Percentiles rank a stretch among this genome's conserved stretches.
These are phyloP conservation scores for Suillus luteus DNA, from an alignment of 768 basidiomycete species.

Conservation along the genomic window DNA sequence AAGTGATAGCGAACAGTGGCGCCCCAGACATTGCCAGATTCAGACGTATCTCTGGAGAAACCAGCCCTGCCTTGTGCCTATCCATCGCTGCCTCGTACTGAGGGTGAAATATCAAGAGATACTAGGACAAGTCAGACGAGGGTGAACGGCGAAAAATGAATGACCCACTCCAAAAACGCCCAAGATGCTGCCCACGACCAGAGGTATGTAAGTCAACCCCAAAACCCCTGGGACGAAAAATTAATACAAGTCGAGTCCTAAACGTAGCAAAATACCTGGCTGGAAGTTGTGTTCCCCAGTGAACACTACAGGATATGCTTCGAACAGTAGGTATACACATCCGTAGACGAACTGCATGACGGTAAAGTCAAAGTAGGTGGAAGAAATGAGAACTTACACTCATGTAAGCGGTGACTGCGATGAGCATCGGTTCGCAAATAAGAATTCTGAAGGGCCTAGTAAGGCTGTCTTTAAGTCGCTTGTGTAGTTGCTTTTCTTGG, in stretches of 20 bases:
- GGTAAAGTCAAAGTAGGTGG: not conserved
- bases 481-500: not conserved
- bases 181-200: not conserved
- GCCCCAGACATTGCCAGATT: not conserved
- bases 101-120: constrained; percentile 2
- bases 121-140: not conserved
- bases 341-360: constrained; percentile 62
- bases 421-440: not conserved
- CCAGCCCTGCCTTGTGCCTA: not conserved
- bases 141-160: not conserved
- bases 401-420: constrained; percentile 1
- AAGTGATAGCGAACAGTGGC: not conserved
- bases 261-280: constrained; percentile 42
- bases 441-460: not conserved
- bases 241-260: not conserved
- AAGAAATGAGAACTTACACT: not conserved
- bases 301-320: constrained; percentile 64
- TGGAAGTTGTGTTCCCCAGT: constrained; percentile 52
- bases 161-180: constrained; percentile 1
- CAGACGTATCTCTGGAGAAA: constrained; percentile 1
- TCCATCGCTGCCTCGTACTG: not conserved
- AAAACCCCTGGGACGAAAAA: not conserved
- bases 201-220: not conserved
- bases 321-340: constrained; percentile 60
- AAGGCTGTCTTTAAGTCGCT: not conserved